Conservation (phyloP, 345 rosid species). For the Excoecaria agallocha region DNA sequence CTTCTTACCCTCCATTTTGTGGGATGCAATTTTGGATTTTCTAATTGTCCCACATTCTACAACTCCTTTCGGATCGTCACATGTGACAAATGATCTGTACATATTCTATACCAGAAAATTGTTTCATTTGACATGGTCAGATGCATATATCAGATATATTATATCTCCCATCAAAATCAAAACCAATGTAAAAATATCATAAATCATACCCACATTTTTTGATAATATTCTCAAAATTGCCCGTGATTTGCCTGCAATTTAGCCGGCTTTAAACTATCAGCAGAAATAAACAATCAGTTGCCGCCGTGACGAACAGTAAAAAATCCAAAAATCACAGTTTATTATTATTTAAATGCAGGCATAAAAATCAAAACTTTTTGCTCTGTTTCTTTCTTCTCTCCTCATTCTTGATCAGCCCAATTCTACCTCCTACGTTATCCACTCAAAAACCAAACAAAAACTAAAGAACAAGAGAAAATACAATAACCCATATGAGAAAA, state of each 20-base stretch:
- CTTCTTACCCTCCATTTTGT: constrained; percentile 44
- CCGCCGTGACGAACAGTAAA: constrained; percentile 29
- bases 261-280: constrained; percentile 20
- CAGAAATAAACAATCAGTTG: constrained; percentile 24
- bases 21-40: constrained; percentile 46
- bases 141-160: too few relatives aligned
- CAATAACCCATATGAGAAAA: constrained; percentile 15
- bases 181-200: background rate
- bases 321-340: constrained; percentile 1
- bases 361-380: background rate
- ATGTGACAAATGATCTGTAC: constrained; percentile 85
- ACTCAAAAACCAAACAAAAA: constrained; percentile 12
- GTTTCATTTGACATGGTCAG: constrained; percentile 26
- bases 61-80: constrained; percentile 85
- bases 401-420: constrained; percentile 2
- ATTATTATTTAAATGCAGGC: constrained; percentile 15
- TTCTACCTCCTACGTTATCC: background rate
- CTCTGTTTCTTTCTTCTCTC: constrained; percentile 1
- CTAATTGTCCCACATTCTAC: constrained; percentile 74
- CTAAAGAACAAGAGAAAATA: constrained; percentile 2
- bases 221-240: constrained; percentile 15
- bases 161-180: constrained; percentile 1
- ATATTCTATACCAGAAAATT: constrained; percentile 39
- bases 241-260: constrained; percentile 18
- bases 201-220: constrained; percentile 20